Evolutionary conservation across 2,329 filamentous ascomycete species (phyloP).

Genomic region (Aspergillus arachidicola): DNA sequence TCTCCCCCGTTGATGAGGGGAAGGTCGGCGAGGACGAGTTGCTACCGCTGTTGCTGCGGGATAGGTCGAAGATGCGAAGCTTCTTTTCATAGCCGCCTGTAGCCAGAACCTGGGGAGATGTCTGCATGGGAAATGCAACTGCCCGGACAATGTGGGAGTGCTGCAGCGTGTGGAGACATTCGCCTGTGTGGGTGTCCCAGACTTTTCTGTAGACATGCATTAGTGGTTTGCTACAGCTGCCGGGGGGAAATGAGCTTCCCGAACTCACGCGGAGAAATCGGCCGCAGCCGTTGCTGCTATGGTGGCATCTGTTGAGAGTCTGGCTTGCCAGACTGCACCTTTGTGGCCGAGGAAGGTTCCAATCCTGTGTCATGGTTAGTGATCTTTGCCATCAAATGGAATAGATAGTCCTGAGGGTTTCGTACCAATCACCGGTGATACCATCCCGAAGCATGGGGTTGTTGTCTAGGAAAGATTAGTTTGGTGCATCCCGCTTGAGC

Average conservation of each 20-base stretch:
- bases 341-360: constrained; percentile 98
- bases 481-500: neutral
- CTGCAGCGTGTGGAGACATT: constrained; percentile 81
- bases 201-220: constrained; percentile 68
- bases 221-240: constrained; percentile 3
- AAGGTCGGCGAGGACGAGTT: constrained; percentile 44
- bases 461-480: constrained; percentile 65
- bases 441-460: constrained; percentile 98
- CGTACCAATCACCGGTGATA: constrained; percentile 87
- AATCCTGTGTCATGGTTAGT: constrained; percentile 60
- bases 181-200: constrained; percentile 95
- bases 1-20: constrained; percentile 40
- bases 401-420: neutral
- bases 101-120: constrained; percentile 76
- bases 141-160: constrained; percentile 96
- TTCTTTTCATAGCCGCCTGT: constrained; percentile 97
- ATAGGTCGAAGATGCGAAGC: constrained; percentile 87
- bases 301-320: constrained; percentile 82
- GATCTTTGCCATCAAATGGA: neutral
- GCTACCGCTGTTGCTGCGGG: constrained; percentile 52
- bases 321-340: constrained; percentile 94
- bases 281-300: constrained; percentile 92
- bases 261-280: constrained; percentile 84
- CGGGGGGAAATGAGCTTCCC: neutral
- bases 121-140: constrained; percentile 82